These are phyloP conservation scores for Eutypa lata DNA, from an alignment of 2,329 filamentous ascomycete genomes.

Conservation along the genomic window DNA sequence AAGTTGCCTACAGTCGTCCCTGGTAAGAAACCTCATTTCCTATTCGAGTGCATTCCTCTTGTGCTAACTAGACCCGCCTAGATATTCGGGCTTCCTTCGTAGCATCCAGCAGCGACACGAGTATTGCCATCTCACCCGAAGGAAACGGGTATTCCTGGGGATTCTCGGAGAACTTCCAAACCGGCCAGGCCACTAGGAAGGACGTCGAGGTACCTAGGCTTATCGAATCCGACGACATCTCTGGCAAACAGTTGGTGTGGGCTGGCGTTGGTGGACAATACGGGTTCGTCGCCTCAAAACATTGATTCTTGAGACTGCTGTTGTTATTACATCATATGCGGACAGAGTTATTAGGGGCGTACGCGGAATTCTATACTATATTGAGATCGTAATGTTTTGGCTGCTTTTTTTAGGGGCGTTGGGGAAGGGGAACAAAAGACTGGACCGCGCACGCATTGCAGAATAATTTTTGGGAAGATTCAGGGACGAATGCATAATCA, in stretches of 20 bases:
- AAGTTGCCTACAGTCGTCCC: slow-evolving; percentile 60
- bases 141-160: slow-evolving; percentile 78
- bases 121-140: slow-evolving; percentile 64
- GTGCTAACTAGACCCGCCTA: slow-evolving; percentile 19
- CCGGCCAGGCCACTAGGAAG: slow-evolving; percentile 72
- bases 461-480: too few relatives aligned
- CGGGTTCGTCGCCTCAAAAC: slow-evolving; percentile 52
- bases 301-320: neutral
- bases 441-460: too few relatives aligned
- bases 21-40: slow-evolving; percentile 33
- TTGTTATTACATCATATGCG: too few relatives aligned
- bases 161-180: slow-evolving; percentile 78
- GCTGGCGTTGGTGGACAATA: slow-evolving; percentile 90
- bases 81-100: slow-evolving; percentile 53
- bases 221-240: slow-evolving; percentile 81
- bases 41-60: neutral
- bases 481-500: too few relatives aligned
- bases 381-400: too few relatives aligned
- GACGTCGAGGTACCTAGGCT: slow-evolving; percentile 74
- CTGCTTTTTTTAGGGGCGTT: too few relatives aligned
- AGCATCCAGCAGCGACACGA: slow-evolving; percentile 68
- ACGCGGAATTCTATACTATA: too few relatives aligned
- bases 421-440: too few relatives aligned
- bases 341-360: too few relatives aligned
- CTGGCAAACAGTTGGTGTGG: slow-evolving; percentile 69